phyloP scores from a whole-genome alignment of 208 protist species.

The Leishmania guyanensis region DNA sequence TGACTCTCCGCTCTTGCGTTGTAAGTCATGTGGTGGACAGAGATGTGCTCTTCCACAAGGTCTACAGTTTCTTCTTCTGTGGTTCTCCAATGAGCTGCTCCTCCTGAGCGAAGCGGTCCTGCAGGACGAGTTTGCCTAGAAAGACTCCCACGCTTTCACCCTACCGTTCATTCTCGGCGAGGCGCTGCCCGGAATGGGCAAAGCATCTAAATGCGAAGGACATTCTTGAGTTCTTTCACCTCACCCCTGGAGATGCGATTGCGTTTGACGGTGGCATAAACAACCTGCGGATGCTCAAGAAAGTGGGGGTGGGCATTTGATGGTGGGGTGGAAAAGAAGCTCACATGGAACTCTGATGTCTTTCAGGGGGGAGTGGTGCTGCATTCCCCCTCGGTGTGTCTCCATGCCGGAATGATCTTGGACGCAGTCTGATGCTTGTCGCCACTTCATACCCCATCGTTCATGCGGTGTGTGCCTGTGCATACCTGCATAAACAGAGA shows the following conservation, averaged over 20 bases:
- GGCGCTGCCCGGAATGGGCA: conserved; percentile 31
- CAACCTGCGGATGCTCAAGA: conserved; percentile 43
- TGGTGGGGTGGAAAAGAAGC: conserved; percentile 60
- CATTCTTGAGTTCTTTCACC: conserved; percentile 30
- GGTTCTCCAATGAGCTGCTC: conserved; percentile 26
- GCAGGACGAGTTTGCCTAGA: conserved; percentile 26
- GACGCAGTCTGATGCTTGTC: not conserved
- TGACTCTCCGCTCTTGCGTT: conserved; percentile 37
- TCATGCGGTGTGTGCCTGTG: not conserved
- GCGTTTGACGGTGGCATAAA: conserved; percentile 74
- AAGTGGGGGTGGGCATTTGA: conserved; percentile 45
- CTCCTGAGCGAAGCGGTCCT: conserved; percentile 24
- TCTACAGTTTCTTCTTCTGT: conserved; percentile 17
- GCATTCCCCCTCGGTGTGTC: not conserved
- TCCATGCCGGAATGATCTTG: not conserved
- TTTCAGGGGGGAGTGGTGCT: not conserved
- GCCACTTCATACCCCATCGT: not conserved
- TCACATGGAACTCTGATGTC: conserved; percentile 37
- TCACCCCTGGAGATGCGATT: conserved; percentile 30
- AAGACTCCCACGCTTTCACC: conserved; percentile 35
- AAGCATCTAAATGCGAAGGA: conserved; percentile 40
- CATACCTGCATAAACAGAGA: not conserved
- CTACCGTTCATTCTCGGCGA: conserved; percentile 39
- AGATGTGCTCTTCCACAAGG: not conserved
- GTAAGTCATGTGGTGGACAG: conserved; percentile 11